Percentiles rank a stretch among this genome's conserved stretches.
Conservation (phyloP, 495 filamentous ascomycete species). For the Sordaria brevicollis region DNA sequence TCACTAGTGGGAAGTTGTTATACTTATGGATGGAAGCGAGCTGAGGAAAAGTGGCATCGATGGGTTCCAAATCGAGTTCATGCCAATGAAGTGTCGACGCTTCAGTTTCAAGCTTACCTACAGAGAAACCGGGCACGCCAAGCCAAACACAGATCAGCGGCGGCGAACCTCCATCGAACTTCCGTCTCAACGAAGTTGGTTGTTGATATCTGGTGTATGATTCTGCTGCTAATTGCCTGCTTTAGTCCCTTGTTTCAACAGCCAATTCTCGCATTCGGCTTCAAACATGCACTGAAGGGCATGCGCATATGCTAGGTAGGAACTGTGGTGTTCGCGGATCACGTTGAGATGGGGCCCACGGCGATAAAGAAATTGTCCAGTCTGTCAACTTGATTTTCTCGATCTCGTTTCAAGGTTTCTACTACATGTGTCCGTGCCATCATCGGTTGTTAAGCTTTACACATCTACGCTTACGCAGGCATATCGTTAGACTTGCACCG, state of each 20-base stretch:
- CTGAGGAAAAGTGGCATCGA: too few species aligned
- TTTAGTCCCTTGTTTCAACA: background rate
- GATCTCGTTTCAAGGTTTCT: background rate
- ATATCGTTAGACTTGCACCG: background rate
- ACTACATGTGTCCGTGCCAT: background rate
- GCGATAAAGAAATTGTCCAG: background rate
- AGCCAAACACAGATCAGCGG: background rate
- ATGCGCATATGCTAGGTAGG: background rate
- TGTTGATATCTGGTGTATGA: too few species aligned
- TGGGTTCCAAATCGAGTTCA: background rate
- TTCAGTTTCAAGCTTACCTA: background rate
- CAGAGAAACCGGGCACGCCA: background rate
- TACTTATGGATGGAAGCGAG: too few species aligned
- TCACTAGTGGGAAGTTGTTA: too few species aligned
- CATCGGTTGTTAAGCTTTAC: background rate
- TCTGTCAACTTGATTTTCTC: background rate
- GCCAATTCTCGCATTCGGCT: background rate
- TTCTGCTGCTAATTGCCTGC: background rate
- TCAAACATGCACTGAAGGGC: background rate
- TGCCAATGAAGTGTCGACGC: background rate
- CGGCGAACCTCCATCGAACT: background rate
- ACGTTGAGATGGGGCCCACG: background rate
- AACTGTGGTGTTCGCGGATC: background rate
- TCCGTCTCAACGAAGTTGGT: too few species aligned
- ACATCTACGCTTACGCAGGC: background rate